phyloP scores from a whole-genome alignment of 2,329 filamentous ascomycete genomes.

The Neonectria ditissima region DNA sequence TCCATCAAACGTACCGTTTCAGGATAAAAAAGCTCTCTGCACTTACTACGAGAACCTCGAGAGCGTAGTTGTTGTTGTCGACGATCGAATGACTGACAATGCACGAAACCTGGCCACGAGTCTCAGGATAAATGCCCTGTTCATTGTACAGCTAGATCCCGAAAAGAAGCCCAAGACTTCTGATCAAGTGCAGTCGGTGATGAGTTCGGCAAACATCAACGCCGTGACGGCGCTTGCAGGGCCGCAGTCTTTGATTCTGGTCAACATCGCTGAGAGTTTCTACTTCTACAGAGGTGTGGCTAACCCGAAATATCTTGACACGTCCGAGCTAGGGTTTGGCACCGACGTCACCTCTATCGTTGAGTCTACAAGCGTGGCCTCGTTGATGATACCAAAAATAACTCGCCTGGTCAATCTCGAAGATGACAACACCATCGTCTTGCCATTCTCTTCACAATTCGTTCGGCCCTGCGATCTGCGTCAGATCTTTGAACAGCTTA shows the following conservation, averaged over 20 bases:
- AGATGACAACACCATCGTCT: constrained; percentile 18
- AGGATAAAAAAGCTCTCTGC: constrained; percentile 7
- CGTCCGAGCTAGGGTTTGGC: constrained; percentile 27
- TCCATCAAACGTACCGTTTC: constrained; percentile 18
- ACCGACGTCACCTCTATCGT: constrained; percentile 22
- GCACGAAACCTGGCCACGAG: constrained; percentile 26
- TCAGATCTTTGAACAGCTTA: constrained; percentile 13
- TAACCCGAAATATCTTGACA: constrained; percentile 22
- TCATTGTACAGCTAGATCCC: constrained; percentile 24
- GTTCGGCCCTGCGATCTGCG: constrained; percentile 15
- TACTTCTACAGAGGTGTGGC: constrained; percentile 35
- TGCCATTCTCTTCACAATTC: constrained; percentile 12
- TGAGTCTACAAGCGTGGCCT: constrained; percentile 18
- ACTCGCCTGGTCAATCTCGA: constrained; percentile 20
- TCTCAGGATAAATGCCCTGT: constrained; percentile 30
- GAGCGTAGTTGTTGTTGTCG: constrained; percentile 25
- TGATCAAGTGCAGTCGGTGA: constrained; percentile 20
- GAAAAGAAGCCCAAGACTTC: constrained; percentile 9
- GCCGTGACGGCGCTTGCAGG: constrained; percentile 34
- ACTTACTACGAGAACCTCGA: constrained; percentile 24
- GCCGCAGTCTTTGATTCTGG: constrained; percentile 32
- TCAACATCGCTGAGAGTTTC: constrained; percentile 20
- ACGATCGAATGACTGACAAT: constrained; percentile 34
- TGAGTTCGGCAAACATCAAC: constrained; percentile 35
- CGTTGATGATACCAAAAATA: constrained; percentile 16